Percentiles rank a stretch among this genome's conserved stretches.
phyloP scores from a whole-genome alignment of 331 rosid species.

The Erythrophleum ivorense region DNA sequence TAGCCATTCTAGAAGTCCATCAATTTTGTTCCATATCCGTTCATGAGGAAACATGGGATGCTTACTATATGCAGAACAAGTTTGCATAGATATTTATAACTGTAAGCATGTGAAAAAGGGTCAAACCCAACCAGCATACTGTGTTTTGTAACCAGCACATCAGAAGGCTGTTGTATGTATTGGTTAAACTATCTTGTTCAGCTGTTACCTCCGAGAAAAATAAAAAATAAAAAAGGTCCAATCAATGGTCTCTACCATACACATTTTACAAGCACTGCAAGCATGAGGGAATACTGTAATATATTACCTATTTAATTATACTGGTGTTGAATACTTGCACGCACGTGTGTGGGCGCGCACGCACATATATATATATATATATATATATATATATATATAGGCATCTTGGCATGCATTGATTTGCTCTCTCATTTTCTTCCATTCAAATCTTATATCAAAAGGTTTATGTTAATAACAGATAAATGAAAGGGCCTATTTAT shows the following conservation, averaged over 20 bases:
- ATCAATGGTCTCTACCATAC: constrained; percentile 9
- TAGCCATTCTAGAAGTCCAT: constrained; percentile 15
- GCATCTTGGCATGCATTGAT: not conserved
- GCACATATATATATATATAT: no score
- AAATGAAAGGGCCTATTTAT: not conserved
- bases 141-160: not conserved
- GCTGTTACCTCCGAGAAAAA: not conserved
- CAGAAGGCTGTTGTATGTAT: constrained; percentile 7
- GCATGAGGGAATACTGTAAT: not conserved
- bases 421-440: not conserved
- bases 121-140: not conserved
- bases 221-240: not conserved
- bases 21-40: constrained; percentile 23
- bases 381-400: no score
- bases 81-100: not conserved
- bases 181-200: not conserved
- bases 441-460: not conserved
- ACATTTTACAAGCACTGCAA: constrained; percentile 13
- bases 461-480: not conserved
- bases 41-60: constrained; percentile 6
- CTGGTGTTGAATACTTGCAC: not conserved
- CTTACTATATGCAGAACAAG: not conserved
- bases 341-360: not conserved
- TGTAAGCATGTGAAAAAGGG: constrained; percentile 3
- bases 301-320: not conserved